A percentile compares a stretch with the other conserved stretches of the same genome.
phyloP scores from a whole-genome alignment of 129 eudicot genomes.

The Tanacetum coccineum region DNA sequence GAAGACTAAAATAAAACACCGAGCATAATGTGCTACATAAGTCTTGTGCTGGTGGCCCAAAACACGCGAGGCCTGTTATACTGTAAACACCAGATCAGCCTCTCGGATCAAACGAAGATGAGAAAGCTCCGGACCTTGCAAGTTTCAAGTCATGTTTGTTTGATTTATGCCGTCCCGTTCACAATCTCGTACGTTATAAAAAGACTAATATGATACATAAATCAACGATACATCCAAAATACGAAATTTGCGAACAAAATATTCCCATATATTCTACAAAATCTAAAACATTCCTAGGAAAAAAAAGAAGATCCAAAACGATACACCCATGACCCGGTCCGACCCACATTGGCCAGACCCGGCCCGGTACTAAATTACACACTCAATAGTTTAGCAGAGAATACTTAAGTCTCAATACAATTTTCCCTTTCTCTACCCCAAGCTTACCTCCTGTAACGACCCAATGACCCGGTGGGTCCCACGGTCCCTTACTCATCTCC shows the following conservation, averaged over 20 bases:
- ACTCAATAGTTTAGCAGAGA: slow-evolving; percentile 56
- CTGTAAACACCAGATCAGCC: too few species aligned
- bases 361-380: slow-evolving; percentile 26
- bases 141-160: too few species aligned
- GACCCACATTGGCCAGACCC: slow-evolving; percentile 9
- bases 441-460: slow-evolving; percentile 73
- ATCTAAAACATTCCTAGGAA: slow-evolving; percentile 11
- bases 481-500: slow-evolving; percentile 63
- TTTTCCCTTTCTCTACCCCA: slow-evolving; percentile 70
- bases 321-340: slow-evolving; percentile 28
- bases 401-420: slow-evolving; percentile 67
- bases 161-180: too few species aligned
- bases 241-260: background rate
- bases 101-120: too few species aligned
- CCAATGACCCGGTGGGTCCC: slow-evolving; percentile 71
- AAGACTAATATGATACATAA: background rate
- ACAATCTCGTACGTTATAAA: background rate
- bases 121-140: too few species aligned
- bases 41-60: too few species aligned
- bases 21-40: too few species aligned
- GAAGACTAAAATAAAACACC: too few species aligned
- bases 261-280: slow-evolving; percentile 31
- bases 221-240: slow-evolving; percentile 5
- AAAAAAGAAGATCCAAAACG: slow-evolving; percentile 10
- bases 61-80: too few species aligned